Conservation (phyloP, 495 filamentous ascomycete genomes). For the Neurospora tetrasperma region DNA sequence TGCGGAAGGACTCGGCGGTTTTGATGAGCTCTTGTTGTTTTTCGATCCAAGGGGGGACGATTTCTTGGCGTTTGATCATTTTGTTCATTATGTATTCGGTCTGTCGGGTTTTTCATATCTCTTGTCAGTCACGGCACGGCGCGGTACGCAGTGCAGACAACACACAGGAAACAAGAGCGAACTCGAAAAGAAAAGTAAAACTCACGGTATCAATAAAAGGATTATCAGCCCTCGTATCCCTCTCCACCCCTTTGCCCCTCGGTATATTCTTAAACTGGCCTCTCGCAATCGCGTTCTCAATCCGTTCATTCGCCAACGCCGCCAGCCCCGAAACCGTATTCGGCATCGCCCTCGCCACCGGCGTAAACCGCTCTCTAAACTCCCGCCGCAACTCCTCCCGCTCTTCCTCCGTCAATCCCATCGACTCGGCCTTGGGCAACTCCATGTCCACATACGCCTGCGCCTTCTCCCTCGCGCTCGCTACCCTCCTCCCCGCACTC, state of each 20-base stretch:
- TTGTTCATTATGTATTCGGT: conserved; percentile 99
- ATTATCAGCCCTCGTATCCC: conserved; percentile 71
- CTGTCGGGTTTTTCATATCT: conserved; percentile 5
- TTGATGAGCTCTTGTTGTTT: conserved; percentile 86
- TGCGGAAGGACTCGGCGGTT: conserved; percentile 58
- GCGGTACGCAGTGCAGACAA: too few species aligned
- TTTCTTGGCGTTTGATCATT: conserved; percentile 90
- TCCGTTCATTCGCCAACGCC: conserved; percentile 82
- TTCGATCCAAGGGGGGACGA: conserved; percentile 84
- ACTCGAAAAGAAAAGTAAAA: background rate
- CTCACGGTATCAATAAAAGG: conserved; percentile 76
- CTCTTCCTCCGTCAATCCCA: conserved; percentile 55
- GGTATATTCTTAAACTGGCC: conserved; percentile 87
- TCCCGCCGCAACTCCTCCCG: conserved; percentile 55
- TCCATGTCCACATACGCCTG: conserved; percentile 55
- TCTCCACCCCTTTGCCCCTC: conserved; percentile 66
- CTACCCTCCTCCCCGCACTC: conserved; percentile 49
- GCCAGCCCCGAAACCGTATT: conserved; percentile 68
- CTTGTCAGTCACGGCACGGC: background rate
- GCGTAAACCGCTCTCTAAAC: conserved; percentile 69
- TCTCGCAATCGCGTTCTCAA: conserved; percentile 85
- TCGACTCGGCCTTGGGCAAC: conserved; percentile 35
- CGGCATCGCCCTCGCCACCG: conserved; percentile 64
- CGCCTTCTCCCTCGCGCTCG: conserved; percentile 68
- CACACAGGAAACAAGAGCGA: too few species aligned